Base-by-base conservation (phyloP, 257 asterid genomes). In the Schizonepeta tenuifolia region DNA sequence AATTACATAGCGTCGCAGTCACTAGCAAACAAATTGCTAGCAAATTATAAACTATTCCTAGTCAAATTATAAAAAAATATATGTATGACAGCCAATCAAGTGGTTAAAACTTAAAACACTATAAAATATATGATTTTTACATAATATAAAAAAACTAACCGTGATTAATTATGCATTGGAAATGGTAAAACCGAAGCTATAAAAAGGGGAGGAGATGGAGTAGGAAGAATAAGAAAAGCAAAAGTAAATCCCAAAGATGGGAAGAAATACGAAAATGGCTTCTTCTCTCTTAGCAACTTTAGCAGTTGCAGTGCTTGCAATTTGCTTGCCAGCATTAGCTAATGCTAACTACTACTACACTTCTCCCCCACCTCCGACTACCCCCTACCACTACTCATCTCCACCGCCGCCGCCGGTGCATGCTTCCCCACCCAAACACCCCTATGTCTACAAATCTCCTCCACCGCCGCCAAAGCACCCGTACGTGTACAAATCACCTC, bases 161-260 rank as follows among this genome's bases (percentile, higher is more conserved):
- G 9, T 18, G 78, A 62, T 60, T 72, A 54, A 62, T 70, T 38
- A 71, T 6, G 35, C 1, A 12, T 13, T 2, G 59, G 41, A 3
- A 47, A 60, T 21, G 78, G 84, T 71, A 62, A 71, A 71, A 51
- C 13, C 31, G 44, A 75, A 71, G 51, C 78, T 80, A 80, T 80
- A 80, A 68, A 76, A 35, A 15, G 79, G 65, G 81, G 35, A 0
- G 35, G 38, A 5, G 22, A 70, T 17, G 50, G 47, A 65, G 47
- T 1, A 40, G 53, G 58, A 79, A 13, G 7, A 54, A 67, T 13
- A 22, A 36, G 22, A 28, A 58, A 58, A 40, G 31, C 41, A 0
- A 51, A 51, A 51, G 57, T 28, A 58, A 71, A 17, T n/a, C 35
- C 26, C 62, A 64, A 73, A 69, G 24, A 81, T 80, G 84, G 79